Percentiles rank a stretch among this genome's conserved stretches.
Conservation (phyloP, 139 green algal species). For the Haematococcus lacustris region DNA sequence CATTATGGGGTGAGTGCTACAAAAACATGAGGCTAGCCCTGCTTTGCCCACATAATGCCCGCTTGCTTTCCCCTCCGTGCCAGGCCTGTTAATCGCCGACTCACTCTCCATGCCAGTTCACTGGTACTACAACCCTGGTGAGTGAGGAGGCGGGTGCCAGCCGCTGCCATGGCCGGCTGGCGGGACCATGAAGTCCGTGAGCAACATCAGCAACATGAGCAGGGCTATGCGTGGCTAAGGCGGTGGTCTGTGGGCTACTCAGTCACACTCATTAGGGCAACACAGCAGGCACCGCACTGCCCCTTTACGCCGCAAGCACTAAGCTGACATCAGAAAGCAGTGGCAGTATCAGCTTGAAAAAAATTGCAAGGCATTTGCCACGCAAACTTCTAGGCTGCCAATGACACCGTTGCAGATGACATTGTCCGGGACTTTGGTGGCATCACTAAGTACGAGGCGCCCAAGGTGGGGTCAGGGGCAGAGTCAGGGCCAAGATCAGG, state of each 20-base stretch:
- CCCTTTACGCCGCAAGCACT: too few relatives aligned
- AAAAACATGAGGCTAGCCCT: background rate
- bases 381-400: too few relatives aligned
- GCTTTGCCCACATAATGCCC: background rate
- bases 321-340: too few relatives aligned
- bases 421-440: conserved; percentile 28
- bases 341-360: too few relatives aligned
- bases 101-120: conserved; percentile 54
- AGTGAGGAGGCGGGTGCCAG: background rate
- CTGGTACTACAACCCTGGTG: conserved; percentile 7
- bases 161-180: background rate
- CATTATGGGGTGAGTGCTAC: conserved; percentile 3
- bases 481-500: background rate
- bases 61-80: background rate
- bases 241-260: background rate
- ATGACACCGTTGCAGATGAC: conserved; percentile 8
- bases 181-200: background rate
- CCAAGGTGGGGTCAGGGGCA: background rate
- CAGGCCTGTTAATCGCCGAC: conserved; percentile 49
- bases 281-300: background rate
- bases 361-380: too few relatives aligned
- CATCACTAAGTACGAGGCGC: conserved; percentile 26
- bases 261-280: background rate
- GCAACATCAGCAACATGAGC: background rate
- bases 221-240: background rate